phyloP scores from a whole-genome alignment of 2,329 filamentous ascomycete genomes.

The Albophoma yamanashiensis region DNA sequence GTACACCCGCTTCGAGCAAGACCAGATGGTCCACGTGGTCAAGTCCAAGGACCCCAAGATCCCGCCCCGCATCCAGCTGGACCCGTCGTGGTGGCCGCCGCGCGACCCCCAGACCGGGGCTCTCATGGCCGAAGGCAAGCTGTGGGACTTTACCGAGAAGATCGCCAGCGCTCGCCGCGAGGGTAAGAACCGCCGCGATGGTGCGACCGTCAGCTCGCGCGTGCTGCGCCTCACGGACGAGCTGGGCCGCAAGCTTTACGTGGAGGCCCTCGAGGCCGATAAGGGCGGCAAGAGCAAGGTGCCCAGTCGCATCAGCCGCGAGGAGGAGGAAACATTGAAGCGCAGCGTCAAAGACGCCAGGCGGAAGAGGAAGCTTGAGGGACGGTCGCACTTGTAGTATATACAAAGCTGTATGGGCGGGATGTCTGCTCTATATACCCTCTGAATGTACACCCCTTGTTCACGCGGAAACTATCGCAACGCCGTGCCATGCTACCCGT shows the following conservation, averaged over 20 bases:
- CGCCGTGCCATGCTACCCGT: neutral
- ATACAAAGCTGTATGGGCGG: neutral
- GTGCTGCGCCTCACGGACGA: constrained; percentile 69
- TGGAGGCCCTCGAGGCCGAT: constrained; percentile 33
- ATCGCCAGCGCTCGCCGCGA: constrained; percentile 77
- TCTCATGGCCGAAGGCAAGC: constrained; percentile 58
- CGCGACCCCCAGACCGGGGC: constrained; percentile 50
- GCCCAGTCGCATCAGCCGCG: constrained; percentile 34
- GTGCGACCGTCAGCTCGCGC: constrained; percentile 73
- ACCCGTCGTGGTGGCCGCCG: constrained; percentile 62
- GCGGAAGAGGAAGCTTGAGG: constrained; percentile 37
- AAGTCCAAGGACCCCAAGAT: constrained; percentile 56
- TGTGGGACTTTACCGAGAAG: constrained; percentile 88
- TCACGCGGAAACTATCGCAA: neutral
- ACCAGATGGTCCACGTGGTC: constrained; percentile 72
- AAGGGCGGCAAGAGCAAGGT: constrained; percentile 22
- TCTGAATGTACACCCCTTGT: neutral
- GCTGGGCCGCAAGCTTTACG: constrained; percentile 61
- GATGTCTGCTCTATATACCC: neutral
- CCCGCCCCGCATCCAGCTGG: constrained; percentile 54
- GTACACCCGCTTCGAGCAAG: constrained; percentile 78
- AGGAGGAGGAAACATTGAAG: constrained; percentile 36
- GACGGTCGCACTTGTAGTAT: constrained; percentile 37
- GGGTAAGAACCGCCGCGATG: constrained; percentile 93
- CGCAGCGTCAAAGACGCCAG: constrained; percentile 33